Percentiles rank a stretch among this genome's conserved stretches.
Conservation (phyloP, 1,139 yeast species). For the Meyerozyma athensensis region DNA sequence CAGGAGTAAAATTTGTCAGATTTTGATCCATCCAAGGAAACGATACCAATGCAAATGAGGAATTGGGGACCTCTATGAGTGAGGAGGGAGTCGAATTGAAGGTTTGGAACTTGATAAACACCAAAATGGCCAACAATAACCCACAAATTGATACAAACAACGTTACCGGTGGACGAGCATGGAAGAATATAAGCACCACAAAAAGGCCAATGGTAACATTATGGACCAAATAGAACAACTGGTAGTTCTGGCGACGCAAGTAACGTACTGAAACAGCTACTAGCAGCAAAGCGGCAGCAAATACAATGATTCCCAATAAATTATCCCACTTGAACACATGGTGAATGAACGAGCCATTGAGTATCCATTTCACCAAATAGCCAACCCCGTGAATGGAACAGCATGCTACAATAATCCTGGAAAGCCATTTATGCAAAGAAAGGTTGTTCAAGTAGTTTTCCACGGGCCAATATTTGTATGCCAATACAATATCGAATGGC, state of each 20-base stretch:
- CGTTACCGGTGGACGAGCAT: conserved; percentile 42
- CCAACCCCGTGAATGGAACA: conserved; percentile 55
- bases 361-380: conserved; percentile 46
- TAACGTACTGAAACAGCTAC: conserved; percentile 49
- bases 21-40: neutral
- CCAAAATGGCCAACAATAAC: conserved; percentile 14
- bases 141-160: conserved; percentile 18
- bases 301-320: conserved; percentile 57
- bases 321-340: conserved; percentile 48
- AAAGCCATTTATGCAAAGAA: conserved; percentile 74
- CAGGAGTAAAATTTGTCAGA: conserved; percentile 13
- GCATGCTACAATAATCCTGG: conserved; percentile 54
- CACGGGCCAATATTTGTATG: conserved; percentile 35
- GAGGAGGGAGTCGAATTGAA: neutral
- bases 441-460: conserved; percentile 55
- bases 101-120: conserved; percentile 2
- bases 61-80: neutral
- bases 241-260: conserved; percentile 23
- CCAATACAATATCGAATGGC: conserved; percentile 60
- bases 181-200: conserved; percentile 29
- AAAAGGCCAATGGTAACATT: conserved; percentile 27
- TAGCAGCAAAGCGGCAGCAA: conserved; percentile 35
- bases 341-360: conserved; percentile 21
- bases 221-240: conserved; percentile 31
- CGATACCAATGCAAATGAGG: neutral